Percentiles rank a stretch among this genome's conserved stretches.
phyloP scores from a whole-genome alignment of 495 filamentous ascomycete genomes.

The Apodospora peruviana region DNA sequence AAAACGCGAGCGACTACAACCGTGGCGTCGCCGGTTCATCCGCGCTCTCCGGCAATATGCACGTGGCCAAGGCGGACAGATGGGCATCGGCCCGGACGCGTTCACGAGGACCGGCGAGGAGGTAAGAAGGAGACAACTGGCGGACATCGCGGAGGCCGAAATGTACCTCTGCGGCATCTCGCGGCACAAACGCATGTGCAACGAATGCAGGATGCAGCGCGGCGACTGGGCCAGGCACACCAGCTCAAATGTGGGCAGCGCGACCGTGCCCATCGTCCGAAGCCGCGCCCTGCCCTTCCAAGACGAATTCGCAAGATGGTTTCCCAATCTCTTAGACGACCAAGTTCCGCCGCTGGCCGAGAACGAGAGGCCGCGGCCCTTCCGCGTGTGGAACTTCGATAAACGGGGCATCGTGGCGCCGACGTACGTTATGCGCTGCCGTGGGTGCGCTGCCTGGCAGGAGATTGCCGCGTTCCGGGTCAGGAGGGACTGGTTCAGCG shows the following conservation, averaged over 20 bases:
- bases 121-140: no score
- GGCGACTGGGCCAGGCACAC: background rate
- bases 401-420: background rate
- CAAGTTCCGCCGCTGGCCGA: background rate
- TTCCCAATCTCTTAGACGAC: background rate
- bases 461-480: constrained; percentile 5
- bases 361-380: background rate
- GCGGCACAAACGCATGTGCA: constrained; percentile 13
- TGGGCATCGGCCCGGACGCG: background rate
- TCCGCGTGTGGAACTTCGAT: background rate
- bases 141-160: constrained; percentile 3
- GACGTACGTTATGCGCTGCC: background rate
- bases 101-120: background rate
- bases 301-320: background rate
- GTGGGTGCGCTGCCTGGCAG: constrained; percentile 2
- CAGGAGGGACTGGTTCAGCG: background rate
- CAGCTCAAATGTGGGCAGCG: background rate
- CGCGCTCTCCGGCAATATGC: background rate
- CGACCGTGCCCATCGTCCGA: background rate
- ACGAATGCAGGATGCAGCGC: constrained; percentile 1
- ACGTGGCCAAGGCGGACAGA: background rate
- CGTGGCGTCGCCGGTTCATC: background rate
- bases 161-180: constrained; percentile 4
- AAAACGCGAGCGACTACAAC: background rate
- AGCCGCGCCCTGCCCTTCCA: background rate